A percentile compares a stretch with the other conserved stretches of the same genome.
Conservation (phyloP, 352 stramenopile genomes). For the Albugo laibachii region DNA sequence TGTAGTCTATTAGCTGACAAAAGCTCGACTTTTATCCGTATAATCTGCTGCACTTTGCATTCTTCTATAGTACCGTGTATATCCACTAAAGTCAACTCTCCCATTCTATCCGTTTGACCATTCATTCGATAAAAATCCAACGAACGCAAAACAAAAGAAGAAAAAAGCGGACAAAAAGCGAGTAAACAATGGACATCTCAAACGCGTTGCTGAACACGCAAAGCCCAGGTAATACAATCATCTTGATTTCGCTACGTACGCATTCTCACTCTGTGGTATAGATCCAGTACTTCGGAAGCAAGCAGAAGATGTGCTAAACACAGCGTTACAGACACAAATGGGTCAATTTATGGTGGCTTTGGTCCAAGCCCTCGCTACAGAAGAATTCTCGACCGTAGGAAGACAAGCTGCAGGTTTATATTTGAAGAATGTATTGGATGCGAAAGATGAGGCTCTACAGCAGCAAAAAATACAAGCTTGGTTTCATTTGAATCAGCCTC, state of each 20-base stretch:
- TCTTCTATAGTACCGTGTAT: too few species aligned
- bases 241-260: not conserved
- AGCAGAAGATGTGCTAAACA: conserved; percentile 68
- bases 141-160: not conserved
- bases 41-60: too few species aligned
- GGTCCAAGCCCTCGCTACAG: conserved; percentile 47
- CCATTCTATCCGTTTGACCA: too few species aligned
- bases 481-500: conserved; percentile 44
- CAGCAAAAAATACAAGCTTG: conserved; percentile 59
- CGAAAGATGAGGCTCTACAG: conserved; percentile 66
- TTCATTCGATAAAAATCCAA: too few species aligned
- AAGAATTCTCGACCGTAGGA: conserved; percentile 58
- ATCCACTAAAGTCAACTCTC: too few species aligned
- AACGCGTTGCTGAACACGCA: conserved; percentile 59
- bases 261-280: not conserved
- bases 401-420: conserved; percentile 66
- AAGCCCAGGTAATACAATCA: conserved; percentile 25
- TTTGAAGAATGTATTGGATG: conserved; percentile 74
- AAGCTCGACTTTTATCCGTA: too few species aligned
- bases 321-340: conserved; percentile 19
- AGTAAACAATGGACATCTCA: conserved; percentile 50
- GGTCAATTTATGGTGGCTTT: conserved; percentile 28
- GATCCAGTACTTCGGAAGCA: conserved; percentile 55
- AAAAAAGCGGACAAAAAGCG: too few species aligned
- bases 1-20: too few species aligned